Base-by-base conservation (phyloP, 2,329 filamentous ascomycete genomes). In the Aphanoascus verrucosus region DNA sequence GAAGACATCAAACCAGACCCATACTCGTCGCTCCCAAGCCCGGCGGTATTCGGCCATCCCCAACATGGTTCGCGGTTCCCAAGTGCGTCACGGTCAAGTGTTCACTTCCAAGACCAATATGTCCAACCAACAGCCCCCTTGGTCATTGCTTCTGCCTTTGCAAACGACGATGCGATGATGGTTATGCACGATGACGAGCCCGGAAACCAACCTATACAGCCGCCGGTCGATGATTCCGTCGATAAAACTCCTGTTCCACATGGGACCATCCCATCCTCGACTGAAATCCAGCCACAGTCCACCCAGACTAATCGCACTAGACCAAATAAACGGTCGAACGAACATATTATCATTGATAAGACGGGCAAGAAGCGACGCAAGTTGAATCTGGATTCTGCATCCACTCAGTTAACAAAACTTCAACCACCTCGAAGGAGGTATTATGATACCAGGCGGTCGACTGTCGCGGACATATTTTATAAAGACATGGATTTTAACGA, bases 381-480 rank as follows among this genome's bases (percentile, higher is more conserved):
- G 31, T 57, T 68, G 5, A 56, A 64, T 41, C 56, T 64, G 2
- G 50, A 23, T 15, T 8, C 56, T 32, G 23, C 43, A 20, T 49
- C 51, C 14, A 45, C 42, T 11, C 5, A 12, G 8, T 20, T 15
- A 31, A 9, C 12, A 4, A 32, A 45, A n/a, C 31, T 42, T 12
- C 20, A 32, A 12, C 20, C 42, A 19, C 20, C 3, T 11, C 31
- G n/a, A 15, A 43, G 50, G 19, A 31, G 20, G n/a, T 42, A 51
- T 52, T 11, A 48, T 31, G 43, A 28, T n/a, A 17, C 28, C 15
- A 48, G 37, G 23, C 49, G 19, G n/a, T 44, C 28, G 37, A 31
- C 38, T 2, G 37, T 48, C 5, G 45, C 43, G 46, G 63, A 69
- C 46, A 53, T 76, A 4, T 76, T 76, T 59, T 76, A 75, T 54